Evolutionary conservation across 1,139 yeast genomes (phyloP).

Genomic region (Pichia sp.): DNA sequence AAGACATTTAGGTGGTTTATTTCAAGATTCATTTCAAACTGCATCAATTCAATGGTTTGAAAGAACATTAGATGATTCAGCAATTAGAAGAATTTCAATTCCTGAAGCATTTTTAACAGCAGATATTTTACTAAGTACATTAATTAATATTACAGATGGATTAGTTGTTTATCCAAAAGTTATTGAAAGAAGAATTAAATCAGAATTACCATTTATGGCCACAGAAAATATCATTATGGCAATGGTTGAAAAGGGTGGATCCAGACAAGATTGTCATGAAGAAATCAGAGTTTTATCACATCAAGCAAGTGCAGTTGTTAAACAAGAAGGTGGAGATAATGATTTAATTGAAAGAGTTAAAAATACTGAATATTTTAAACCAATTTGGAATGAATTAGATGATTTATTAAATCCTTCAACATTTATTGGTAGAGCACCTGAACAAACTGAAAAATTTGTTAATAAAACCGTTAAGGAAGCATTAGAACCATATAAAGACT

Average conservation of each 20-base stretch:
- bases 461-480: conserved; percentile 80
- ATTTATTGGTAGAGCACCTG: conserved; percentile 97
- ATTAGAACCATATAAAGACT: conserved; percentile 57
- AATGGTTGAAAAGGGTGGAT: conserved; percentile 96
- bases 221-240: conserved; percentile 99
- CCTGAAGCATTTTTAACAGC: conserved; percentile 97
- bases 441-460: conserved; percentile 92
- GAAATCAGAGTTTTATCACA: conserved; percentile 94
- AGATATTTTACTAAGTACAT: conserved; percentile 83
- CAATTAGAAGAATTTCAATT: conserved; percentile 92
- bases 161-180: conserved; percentile 97
- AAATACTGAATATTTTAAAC: conserved; percentile 76
- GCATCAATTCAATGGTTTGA: conserved; percentile 99
- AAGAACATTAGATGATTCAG: conserved; percentile 97
- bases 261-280: conserved; percentile 98
- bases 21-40: conserved; percentile 90
- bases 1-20: conserved; percentile 87
- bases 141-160: conserved; percentile 89
- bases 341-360: conserved; percentile 88
- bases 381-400: conserved; percentile 82
- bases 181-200: conserved; percentile 88
- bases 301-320: conserved; percentile 95
- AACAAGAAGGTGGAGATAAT: conserved; percentile 97
- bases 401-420: conserved; percentile 81
- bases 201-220: conserved; percentile 99